Percentiles rank a stretch among this genome's conserved stretches.
These are phyloP conservation scores for Claviceps sp. DNA, from an alignment of 2,329 filamentous ascomycete species.

Conservation along the genomic window DNA sequence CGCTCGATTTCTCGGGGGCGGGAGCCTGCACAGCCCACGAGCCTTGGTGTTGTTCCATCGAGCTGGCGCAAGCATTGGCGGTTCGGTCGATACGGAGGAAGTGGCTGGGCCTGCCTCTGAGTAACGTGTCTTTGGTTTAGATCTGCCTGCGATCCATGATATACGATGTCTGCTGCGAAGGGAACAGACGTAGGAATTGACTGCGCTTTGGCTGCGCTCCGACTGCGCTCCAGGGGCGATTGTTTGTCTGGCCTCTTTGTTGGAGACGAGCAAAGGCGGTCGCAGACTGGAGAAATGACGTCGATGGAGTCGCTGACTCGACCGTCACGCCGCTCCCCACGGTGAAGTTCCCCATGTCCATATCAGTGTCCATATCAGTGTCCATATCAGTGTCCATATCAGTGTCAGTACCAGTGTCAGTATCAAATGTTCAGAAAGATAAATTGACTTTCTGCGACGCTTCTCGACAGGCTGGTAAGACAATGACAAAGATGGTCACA, in stretches of 20 bases:
- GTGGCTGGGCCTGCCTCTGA: not conserved
- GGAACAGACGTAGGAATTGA: not conserved
- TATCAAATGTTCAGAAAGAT: too few relatives aligned
- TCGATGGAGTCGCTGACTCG: not conserved
- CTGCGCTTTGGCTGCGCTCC: not conserved
- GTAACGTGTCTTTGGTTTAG: constrained; percentile 2
- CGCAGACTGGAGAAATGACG: constrained; percentile 1
- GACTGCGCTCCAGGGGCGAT: not conserved
- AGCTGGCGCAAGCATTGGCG: constrained; percentile 5
- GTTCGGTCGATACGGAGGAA: constrained; percentile 5
- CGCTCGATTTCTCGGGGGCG: constrained; percentile 49
- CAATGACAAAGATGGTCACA: too few relatives aligned
- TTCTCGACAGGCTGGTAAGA: too few relatives aligned
- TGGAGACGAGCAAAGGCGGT: not conserved
- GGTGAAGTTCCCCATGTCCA: not conserved
- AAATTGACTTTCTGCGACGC: too few relatives aligned
- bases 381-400: not conserved
- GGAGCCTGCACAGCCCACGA: constrained; percentile 34
- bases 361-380: not conserved
- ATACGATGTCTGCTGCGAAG: not conserved
- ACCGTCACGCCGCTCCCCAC: too few relatives aligned
- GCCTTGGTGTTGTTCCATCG: constrained; percentile 35
- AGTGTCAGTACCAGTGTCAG: too few relatives aligned
- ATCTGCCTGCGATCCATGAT: constrained; percentile 13
- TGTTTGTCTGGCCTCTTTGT: not conserved